A percentile compares a stretch with the other conserved stretches of the same genome.
These are phyloP conservation scores for Myriosclerotinia curreyana DNA, from an alignment of 2,329 filamentous ascomycete species.

Conservation along the genomic window DNA sequence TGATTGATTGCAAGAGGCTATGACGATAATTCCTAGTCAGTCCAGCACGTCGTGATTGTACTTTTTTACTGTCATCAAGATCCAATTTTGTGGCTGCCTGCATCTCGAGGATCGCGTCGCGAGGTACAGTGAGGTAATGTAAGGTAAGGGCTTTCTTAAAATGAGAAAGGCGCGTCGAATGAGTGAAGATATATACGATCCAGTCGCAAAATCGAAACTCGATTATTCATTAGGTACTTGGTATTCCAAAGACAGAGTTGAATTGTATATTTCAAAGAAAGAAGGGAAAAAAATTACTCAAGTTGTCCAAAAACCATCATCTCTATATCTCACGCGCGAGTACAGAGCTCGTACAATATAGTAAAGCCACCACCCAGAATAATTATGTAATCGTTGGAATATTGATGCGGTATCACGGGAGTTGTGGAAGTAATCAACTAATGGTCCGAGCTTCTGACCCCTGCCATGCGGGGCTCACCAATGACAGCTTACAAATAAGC, in stretches of 20 bases:
- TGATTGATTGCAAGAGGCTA: conserved; percentile 13
- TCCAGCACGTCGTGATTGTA: conserved; percentile 11
- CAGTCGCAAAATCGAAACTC: neutral
- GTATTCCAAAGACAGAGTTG: neutral
- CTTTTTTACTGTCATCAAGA: conserved; percentile 21
- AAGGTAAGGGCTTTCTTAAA: neutral
- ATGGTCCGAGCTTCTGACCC: neutral
- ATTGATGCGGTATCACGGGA: neutral
- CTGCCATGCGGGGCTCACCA: neutral
- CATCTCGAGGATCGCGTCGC: conserved; percentile 19
- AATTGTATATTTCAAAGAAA: no score
- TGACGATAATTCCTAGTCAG: conserved; percentile 9
- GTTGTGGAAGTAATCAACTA: neutral
- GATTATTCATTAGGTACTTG: neutral
- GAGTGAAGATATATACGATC: neutral
- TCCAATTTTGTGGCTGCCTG: conserved; percentile 5
- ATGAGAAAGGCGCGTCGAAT: neutral
- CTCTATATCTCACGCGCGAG: no score
- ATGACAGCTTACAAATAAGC: no score
- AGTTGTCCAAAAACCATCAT: no score
- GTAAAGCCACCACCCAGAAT: no score
- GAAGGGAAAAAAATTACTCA: no score
- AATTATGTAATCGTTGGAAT: no score
- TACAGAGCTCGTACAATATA: no score
- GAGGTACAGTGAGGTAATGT: neutral